Evolutionary conservation across 2,329 filamentous ascomycete genomes (phyloP).

Genomic region (Monosporascus cannonballus): DNA sequence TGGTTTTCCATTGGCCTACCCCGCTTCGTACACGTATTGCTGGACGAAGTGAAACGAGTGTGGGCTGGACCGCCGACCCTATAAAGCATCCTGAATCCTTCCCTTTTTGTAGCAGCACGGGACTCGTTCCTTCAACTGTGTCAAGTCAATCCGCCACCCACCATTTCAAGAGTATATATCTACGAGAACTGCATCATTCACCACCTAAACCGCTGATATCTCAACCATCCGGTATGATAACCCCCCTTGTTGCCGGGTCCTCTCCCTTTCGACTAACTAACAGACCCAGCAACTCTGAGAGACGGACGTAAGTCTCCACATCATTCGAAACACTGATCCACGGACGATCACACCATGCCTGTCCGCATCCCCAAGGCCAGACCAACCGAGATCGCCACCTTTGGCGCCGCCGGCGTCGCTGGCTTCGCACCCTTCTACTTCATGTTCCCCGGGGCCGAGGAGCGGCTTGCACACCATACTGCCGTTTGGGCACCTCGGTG

Average conservation of each 20-base stretch:
- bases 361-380: conserved; percentile 44
- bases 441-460: conserved; percentile 49
- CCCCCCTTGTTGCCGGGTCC: background rate
- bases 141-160: background rate
- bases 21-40: conserved; percentile 18
- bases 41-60: background rate
- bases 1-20: conserved; percentile 22
- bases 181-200: too few relatives aligned
- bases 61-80: conserved; percentile 4
- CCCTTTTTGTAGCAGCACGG: background rate
- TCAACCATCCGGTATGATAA: background rate
- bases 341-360: conserved; percentile 35
- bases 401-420: conserved; percentile 47
- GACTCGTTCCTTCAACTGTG: conserved; percentile 2
- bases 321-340: conserved; percentile 10
- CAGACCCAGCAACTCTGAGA: conserved; percentile 1
- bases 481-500: conserved; percentile 53
- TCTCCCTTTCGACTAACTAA: conserved; percentile 1
- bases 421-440: conserved; percentile 53
- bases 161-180: background rate
- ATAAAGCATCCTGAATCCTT: conserved; percentile 8
- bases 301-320: conserved; percentile 9
- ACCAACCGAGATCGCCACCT: conserved; percentile 44
- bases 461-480: conserved; percentile 47
- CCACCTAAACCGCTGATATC: background rate